Evolutionary conservation across 2,329 filamentous ascomycete genomes (phyloP), one percentile per base, ranked within the genome.

Genomic region (Orbilia javanica): DNA sequence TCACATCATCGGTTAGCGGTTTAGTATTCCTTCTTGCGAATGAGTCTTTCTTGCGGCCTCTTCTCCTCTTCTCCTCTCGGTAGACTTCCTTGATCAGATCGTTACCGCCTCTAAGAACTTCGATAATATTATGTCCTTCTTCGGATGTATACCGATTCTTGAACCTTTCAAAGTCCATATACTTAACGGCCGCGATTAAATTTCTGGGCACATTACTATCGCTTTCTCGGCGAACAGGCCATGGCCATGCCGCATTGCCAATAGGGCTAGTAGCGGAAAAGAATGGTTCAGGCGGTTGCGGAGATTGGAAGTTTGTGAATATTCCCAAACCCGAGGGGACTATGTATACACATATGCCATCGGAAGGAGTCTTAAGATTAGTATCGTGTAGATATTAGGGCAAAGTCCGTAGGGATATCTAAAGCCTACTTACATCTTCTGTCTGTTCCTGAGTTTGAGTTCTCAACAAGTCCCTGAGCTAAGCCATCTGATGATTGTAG

Each of bases 141-240:
- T 84, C 81, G 11, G 83, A 53, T 10, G 81, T 81, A 11, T 84
- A 85, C 65, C 84, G 82, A 77, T 86, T 86, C 80, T 86, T 86
- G 82, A 85, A 86, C 79, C 84, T 83, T 79, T 85, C 84, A 68
- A 85, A 86, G 80, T 85, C 84, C 67, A 85, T 83, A 75, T 83
- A 84, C 60, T 84, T 83, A n/a, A 85, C 83, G 27, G 83, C 82
- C 0, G 84, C 84, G 20, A 86, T 83, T 13, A 57, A 57, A 10
- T 57, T 39, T 3, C 7, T 39, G 2, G n/a, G 52, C n/a, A 1
- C 13, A 39, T 39, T 39, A 15, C 11, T 13, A 15, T 39, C 34
- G 15, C 50, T 53, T 31, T 34, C n/a, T 18, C 50, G 50, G 27
- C 50, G 50, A 34, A 18, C 8, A 5, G 50, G 50, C 50, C 50